Base-by-base conservation (phyloP, 2,329 filamentous ascomycete species). In the Aphanocladium album region DNA sequence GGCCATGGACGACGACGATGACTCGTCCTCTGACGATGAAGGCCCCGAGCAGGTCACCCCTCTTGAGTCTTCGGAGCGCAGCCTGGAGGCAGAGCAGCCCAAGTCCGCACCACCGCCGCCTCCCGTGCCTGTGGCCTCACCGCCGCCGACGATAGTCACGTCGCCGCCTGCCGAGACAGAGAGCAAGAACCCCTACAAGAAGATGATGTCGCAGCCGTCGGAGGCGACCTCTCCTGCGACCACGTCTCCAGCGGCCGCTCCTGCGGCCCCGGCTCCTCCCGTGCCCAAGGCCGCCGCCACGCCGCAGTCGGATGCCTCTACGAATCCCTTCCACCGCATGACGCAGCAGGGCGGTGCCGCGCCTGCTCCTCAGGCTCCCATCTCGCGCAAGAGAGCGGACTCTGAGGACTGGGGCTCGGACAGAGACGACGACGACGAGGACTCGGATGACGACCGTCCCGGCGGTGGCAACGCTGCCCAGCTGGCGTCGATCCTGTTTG, bases 111-210 rank as follows among this genome's bases (percentile, higher is more conserved):
- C 83, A 35, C 79, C 82, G 47, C 75, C 80, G 3, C 74, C 77
- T n/a, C 70, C 76, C 23, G 75, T 82, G 1, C 75, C 81, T 11
- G 80, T 84, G 41, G n/a, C 47, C 46, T 59, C 56, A 45, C 80
- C 83, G 27, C 77, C 79, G n/a, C 76, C 80, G 41, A 72, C 80
- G 33, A 75, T 80, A 30, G 76, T 83, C 19, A 79, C 80, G 37
- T 81, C 82, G 61, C 80, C 84, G 50, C 79, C 82, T 3, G 77
- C 80, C 6, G 88, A 91, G 65, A 81, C 83, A 2, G 90, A 96
- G 74, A 96, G 91, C 68, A 93, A 90, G 73, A 98, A 98, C 71
- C 95, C 95, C 2, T 99, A 96, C 79, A 91, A 93, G 79, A 91
- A 89, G 75, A 95, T 93, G 78, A 87, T 96, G 80, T 87, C 86